A percentile compares a stretch with the other conserved stretches of the same genome.
These are phyloP conservation scores for Talaromyces marneffei DNA, from an alignment of 2,329 filamentous ascomycete species.

Conservation along the genomic window DNA sequence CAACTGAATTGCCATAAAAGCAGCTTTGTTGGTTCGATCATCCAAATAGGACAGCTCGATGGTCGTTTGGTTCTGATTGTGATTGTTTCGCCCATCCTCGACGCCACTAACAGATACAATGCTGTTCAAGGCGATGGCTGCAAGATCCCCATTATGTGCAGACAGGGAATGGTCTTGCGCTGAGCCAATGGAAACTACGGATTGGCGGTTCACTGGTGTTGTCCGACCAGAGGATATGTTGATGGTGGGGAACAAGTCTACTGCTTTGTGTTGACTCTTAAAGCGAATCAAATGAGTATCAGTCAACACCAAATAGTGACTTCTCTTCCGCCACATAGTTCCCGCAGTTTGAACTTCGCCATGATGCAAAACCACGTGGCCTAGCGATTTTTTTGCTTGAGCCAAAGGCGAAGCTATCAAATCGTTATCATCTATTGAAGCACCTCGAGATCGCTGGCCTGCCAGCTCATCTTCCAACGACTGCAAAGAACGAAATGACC, in stretches of 20 bases:
- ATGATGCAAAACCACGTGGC: slow-evolving; percentile 54
- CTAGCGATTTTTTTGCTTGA: slow-evolving; percentile 32
- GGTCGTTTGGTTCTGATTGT: slow-evolving; percentile 47
- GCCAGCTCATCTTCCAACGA: slow-evolving; percentile 48
- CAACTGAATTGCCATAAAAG: slow-evolving; percentile 60
- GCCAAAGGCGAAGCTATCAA: slow-evolving; percentile 12
- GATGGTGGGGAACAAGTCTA: slow-evolving; percentile 56
- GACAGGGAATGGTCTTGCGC: slow-evolving; percentile 57
- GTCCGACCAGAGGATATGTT: slow-evolving; percentile 35
- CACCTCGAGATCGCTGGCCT: slow-evolving; percentile 45
- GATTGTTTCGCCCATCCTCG: slow-evolving; percentile 56
- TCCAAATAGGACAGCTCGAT: slow-evolving; percentile 65
- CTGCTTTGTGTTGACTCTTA: slow-evolving; percentile 61
- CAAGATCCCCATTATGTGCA: slow-evolving; percentile 50
- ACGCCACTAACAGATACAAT: slow-evolving; percentile 62
- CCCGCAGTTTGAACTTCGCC: slow-evolving; percentile 66
- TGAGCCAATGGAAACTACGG: slow-evolving; percentile 55
- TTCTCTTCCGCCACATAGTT: slow-evolving; percentile 66
- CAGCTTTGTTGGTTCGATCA: slow-evolving; percentile 55
- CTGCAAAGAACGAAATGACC: slow-evolving; percentile 51
- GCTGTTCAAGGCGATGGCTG: slow-evolving; percentile 55
- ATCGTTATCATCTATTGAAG: slow-evolving; percentile 46
- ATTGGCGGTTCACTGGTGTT: slow-evolving; percentile 50
- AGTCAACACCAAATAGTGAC: slow-evolving; percentile 65
- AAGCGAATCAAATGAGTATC: slow-evolving; percentile 63